Evolutionary conservation across 2,329 filamentous ascomycete species (phyloP), one percentile per base, ranked within the genome.

Genomic region (Paecilomyces sp.): DNA sequence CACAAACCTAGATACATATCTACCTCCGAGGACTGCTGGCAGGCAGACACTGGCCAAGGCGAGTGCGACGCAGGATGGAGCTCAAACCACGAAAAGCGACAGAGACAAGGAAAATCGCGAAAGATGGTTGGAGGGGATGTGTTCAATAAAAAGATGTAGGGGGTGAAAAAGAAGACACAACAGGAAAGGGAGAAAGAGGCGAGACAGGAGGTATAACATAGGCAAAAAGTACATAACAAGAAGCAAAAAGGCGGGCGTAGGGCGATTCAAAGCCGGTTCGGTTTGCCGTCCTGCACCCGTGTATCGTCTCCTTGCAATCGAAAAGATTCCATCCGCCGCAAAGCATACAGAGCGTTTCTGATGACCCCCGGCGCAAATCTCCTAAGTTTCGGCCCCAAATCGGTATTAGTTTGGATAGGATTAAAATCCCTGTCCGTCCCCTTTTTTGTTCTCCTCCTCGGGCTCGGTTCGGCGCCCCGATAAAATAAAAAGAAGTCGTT

Each of bases 201-300:
- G 62, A 59, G 68, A 65, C 61, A 67, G 64, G 25, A 72, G 70
- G 69, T 71, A 72, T 71, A 73, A 66, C 68, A 67, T 72, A 68
- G 70, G 64, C 67, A 69, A 64, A 70, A 69, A 73, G 68, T 74
- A 75, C 71, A 74, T 73, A 67, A 73, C 68, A 73, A 71, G 70
- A 74, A 73, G 65, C 63, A 65, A 69, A 63, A 69, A 65, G 60
- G 63, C 64, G 68, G 68, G 69, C 65, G 66, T 67, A 65, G 52
- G 52, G 51, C 50, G 62, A 61, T 59, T 58, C 58, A 60, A 64
- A 61, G 62, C 58, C 58, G 57, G 63, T 60, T 60, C 61, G 61
- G 58, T 62, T 61, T 61, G 62, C 57, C 58, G 60, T 61, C 60
- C 64, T 64, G 60, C 51, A 64, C 57, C 59, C 61, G 56, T 62